Evolutionary conservation across 805 yeast species (phyloP).

Genomic region (Torulaspora delbrueckii): DNA sequence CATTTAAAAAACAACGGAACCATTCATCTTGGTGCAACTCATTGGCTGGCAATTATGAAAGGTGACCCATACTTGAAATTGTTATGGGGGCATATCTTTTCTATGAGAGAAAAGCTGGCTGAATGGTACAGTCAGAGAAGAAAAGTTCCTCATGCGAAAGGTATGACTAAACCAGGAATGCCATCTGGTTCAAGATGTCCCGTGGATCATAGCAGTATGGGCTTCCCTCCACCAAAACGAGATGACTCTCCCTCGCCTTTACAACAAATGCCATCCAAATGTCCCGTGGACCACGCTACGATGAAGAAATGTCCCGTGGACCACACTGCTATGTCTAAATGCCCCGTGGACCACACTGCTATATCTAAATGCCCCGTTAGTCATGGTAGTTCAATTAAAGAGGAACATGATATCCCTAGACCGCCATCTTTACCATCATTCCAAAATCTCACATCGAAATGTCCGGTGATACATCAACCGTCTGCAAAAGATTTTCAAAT

Average conservation of each 20-base stretch:
- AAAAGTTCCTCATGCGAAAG: constrained; percentile 11
- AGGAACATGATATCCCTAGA: constrained; percentile 6
- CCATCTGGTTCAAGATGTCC: constrained; percentile 27
- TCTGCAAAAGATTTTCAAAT: constrained; percentile 6
- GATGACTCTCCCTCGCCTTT: constrained; percentile 5
- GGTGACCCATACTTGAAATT: constrained; percentile 54
- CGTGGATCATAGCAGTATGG: constrained; percentile 18
- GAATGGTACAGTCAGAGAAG: constrained; percentile 33
- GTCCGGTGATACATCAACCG: constrained; percentile 27
- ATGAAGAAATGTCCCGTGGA: constrained; percentile 24
- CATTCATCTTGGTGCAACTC: constrained; percentile 47
- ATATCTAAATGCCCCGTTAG: constrained; percentile 25
- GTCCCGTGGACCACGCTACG: constrained; percentile 20
- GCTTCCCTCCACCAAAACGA: neutral
- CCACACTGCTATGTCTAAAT: constrained; percentile 23
- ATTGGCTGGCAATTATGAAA: constrained; percentile 56
- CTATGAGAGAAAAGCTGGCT: constrained; percentile 37
- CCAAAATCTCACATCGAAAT: constrained; percentile 25
- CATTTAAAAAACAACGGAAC: constrained; percentile 42
- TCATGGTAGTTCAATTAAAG: constrained; percentile 10
- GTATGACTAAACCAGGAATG: constrained; percentile 24
- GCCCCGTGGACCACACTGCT: constrained; percentile 23
- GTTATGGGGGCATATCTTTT: constrained; percentile 48
- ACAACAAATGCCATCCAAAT: constrained; percentile 6
- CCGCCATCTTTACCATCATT: constrained; percentile 24